phyloP scores from a whole-genome alignment of 2,329 filamentous ascomycete genomes.

The Neodidymelliopsis sp. region DNA sequence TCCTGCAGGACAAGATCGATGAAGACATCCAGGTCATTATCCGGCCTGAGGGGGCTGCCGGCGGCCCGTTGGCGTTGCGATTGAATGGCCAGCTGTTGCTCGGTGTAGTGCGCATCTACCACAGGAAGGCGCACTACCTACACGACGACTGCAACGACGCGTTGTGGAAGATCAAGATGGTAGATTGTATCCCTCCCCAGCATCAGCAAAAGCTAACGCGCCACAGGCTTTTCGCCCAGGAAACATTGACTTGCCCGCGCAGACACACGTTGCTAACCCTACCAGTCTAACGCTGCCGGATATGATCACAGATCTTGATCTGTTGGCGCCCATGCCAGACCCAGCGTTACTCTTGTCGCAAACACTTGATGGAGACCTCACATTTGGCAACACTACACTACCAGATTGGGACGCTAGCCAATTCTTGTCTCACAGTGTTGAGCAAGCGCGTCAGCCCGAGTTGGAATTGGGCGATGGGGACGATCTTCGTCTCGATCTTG shows the following conservation, averaged over 20 bases:
- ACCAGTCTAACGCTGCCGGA: conserved; percentile 90
- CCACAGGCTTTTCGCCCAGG: conserved; percentile 85
- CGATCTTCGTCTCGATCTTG: conserved; percentile 70
- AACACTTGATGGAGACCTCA: conserved; percentile 60
- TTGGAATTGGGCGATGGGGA: conserved; percentile 60
- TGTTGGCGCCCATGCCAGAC: conserved; percentile 80
- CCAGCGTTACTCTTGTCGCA: conserved; percentile 82
- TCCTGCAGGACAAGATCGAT: conserved; percentile 91
- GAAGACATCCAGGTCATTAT: conserved; percentile 96
- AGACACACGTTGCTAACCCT: conserved; percentile 78
- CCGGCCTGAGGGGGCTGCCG: conserved; percentile 65
- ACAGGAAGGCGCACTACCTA: conserved; percentile 93
- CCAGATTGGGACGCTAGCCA: conserved; percentile 74
- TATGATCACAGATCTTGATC: conserved; percentile 89
- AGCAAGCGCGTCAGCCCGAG: conserved; percentile 58
- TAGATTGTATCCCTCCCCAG: conserved; percentile 50
- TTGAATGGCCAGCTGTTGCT: conserved; percentile 92
- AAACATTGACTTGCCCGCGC: conserved; percentile 91
- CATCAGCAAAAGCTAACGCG: conserved; percentile 21
- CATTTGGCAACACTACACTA: conserved; percentile 52
- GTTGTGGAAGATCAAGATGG: conserved; percentile 98
- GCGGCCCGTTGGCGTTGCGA: conserved; percentile 93
- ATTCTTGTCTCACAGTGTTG: conserved; percentile 74
- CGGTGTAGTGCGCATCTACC: conserved; percentile 97
- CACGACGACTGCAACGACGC: conserved; percentile 98